Base-by-base conservation (phyloP, 1,139 yeast species). In the Sugiyamaella pinicola region DNA sequence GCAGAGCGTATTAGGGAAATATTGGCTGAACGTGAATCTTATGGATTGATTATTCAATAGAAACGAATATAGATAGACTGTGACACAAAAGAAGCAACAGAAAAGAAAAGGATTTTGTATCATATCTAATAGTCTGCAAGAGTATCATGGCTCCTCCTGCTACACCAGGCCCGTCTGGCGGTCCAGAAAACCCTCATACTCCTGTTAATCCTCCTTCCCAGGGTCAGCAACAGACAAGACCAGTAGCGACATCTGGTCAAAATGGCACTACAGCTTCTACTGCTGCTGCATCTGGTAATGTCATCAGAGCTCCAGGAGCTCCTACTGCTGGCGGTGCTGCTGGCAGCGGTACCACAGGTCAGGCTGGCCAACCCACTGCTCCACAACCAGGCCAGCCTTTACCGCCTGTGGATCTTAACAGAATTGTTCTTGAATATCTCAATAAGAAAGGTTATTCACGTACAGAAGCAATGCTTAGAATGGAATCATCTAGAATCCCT, bases 401-500 rank as follows among this genome's bases (percentile, higher is more conserved):
- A 31, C 49, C 57, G 19, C 21, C 34, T 40, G 52, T 52, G 5
- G 53, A 91, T 69, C 76, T 91, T 69, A 89, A 91, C 69, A 75
- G 95, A 61, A 87, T 91, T 65, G 98, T 93, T 33, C 76, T 93
- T 63, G 99, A 93, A 64, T 93, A 93, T 64, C 78, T 95, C 60
- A 87, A 84, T 69, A 91, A 93, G 66, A 90, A 91, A 68, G 99
- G 99, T 2, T 95, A 89, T 66, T 91, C 89, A 60, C 82, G 86
- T 61, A 91, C 98, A 0, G 99, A 95, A 68, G 90, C 96, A 3
- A 88, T 90, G 85, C 78, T 93, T 56, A 80, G 99, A 59, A 81
- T 90, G 58, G 99, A 95, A 68, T 83, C 89, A 58, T 81, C 95
- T 2, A 84, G 89, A 56, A 80, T 83, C 0, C 82, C 85, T 18